Evolutionary conservation across 192 early-diverging fungal species (phyloP).

Genomic region (Podila minutissima): DNA sequence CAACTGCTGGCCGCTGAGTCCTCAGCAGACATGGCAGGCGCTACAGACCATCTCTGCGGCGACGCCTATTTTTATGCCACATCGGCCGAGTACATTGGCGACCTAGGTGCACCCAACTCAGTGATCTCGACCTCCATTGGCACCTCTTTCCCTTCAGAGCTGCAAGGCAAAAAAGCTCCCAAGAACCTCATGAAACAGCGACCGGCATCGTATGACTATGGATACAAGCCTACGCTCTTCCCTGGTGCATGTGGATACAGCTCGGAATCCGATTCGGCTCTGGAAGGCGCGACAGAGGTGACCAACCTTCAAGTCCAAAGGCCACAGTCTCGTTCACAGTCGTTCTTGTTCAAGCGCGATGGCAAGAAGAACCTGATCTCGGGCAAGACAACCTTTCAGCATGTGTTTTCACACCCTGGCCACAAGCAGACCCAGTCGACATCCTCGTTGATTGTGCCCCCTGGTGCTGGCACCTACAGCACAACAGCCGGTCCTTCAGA

Average conservation of each 20-base stretch:
- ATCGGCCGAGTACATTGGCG: conserved; percentile 41
- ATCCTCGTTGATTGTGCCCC: conserved; percentile 12
- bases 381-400: conserved; percentile 5
- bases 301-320: not conserved
- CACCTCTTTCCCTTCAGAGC: conserved; percentile 28
- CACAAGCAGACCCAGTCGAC: conserved; percentile 35
- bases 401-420: conserved; percentile 32
- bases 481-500: not conserved
- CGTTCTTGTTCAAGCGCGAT: conserved; percentile 17
- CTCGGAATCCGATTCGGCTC: conserved; percentile 9
- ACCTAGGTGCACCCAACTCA: conserved; percentile 29
- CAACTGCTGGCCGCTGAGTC: conserved; percentile 13
- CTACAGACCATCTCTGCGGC: conserved; percentile 7
- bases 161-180: conserved; percentile 13
- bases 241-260: conserved; percentile 1
- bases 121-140: conserved; percentile 45
- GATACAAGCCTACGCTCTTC: not conserved
- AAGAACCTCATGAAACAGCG: not conserved
- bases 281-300: not conserved
- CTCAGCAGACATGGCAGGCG: not conserved
- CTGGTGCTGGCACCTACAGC: not conserved
- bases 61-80: conserved; percentile 41
- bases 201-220: conserved; percentile 9
- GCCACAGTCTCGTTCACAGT: conserved; percentile 4
- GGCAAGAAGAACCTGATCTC: conserved; percentile 7